Conservation (phyloP, 139 green algal genomes). For the Picochlorum sp. region DNA sequence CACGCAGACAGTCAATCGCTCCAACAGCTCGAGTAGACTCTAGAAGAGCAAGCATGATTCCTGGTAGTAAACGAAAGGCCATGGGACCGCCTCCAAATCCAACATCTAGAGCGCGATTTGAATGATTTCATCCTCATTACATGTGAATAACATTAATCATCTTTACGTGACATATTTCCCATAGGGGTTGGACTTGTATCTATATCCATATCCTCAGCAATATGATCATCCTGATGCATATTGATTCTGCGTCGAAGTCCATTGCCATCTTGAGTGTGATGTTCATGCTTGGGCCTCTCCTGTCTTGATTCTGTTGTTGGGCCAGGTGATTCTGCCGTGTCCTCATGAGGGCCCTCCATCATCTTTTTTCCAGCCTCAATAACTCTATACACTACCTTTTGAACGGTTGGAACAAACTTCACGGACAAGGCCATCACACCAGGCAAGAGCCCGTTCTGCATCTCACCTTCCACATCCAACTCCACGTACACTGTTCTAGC, state of each 20-base stretch:
- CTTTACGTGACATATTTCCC: background rate
- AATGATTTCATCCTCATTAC: background rate
- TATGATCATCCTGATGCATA: background rate
- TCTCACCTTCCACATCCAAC: constrained; percentile 79
- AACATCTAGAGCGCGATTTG: background rate
- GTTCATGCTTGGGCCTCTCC: background rate
- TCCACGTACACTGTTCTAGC: constrained; percentile 49
- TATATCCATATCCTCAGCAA: background rate
- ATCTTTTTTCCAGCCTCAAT: constrained; percentile 5
- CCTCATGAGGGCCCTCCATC: background rate
- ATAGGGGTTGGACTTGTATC: background rate
- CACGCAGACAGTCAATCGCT: background rate
- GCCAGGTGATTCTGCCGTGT: background rate
- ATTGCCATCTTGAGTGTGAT: background rate
- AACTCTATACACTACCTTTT: background rate
- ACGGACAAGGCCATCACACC: constrained; percentile 35
- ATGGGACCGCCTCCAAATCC: constrained; percentile 6
- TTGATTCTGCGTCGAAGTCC: constrained; percentile 2
- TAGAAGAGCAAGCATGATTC: constrained; percentile 15
- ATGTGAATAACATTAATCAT: constrained; percentile 3
- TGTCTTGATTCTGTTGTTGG: background rate
- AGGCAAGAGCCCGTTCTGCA: constrained; percentile 58
- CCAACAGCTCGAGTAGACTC: constrained; percentile 1
- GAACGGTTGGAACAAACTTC: constrained; percentile 45
- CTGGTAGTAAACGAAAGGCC: constrained; percentile 1